A percentile compares a stretch with the other conserved stretches of the same genome.
Conservation (phyloP, 768 basidiomycete species). For the Erythrobasidium yunnanense region DNA sequence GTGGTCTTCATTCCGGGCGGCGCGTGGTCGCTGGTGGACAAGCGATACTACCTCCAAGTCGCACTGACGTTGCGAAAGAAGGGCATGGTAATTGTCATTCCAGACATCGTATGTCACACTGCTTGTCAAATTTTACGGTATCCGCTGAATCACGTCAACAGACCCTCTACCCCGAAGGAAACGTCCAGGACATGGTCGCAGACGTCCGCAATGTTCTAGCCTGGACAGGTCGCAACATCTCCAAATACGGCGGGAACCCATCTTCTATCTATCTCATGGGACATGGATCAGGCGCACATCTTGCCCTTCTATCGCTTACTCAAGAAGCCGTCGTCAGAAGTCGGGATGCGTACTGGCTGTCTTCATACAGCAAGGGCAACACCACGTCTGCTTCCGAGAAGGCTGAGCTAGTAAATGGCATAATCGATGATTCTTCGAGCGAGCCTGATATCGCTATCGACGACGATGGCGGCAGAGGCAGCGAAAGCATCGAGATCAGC, state of each 20-base stretch:
- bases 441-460: too few species aligned
- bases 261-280: conserved; percentile 31
- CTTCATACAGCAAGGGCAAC: background rate
- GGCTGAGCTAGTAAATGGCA: too few species aligned
- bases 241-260: conserved; percentile 30
- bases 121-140: background rate
- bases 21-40: conserved; percentile 19
- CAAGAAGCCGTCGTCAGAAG: conserved; percentile 37
- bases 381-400: too few species aligned
- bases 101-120: conserved; percentile 28
- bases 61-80: conserved; percentile 26
- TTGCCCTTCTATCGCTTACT: conserved; percentile 31
- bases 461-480: background rate
- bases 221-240: conserved; percentile 30
- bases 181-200: conserved; percentile 24
- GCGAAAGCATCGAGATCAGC: conserved; percentile 3
- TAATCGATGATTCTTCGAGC: too few species aligned
- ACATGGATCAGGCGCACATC: conserved; percentile 35
- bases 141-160: background rate
- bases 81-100: conserved; percentile 30
- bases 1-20: conserved; percentile 20
- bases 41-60: conserved; percentile 17
- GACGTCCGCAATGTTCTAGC: conserved; percentile 31
- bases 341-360: conserved; percentile 25
- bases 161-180: conserved; percentile 17